These are phyloP conservation scores for Pseudopediastrum boryanum DNA, from an alignment of 139 green algal species.

Conservation along the genomic window DNA sequence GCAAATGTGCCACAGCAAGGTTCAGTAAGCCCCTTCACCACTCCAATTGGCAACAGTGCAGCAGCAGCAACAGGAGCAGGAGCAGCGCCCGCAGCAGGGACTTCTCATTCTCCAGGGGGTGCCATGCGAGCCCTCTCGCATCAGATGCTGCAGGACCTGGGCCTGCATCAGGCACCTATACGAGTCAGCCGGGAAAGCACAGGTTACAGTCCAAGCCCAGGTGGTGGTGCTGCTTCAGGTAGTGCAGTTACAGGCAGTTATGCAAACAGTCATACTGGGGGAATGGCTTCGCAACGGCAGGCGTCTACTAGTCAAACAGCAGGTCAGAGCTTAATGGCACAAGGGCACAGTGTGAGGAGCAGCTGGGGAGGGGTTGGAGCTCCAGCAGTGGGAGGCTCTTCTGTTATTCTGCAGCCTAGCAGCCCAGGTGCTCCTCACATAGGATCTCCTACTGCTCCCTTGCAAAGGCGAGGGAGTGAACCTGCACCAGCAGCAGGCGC, in stretches of 20 bases:
- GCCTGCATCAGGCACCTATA: too few species aligned
- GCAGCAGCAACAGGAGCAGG: slow-evolving; percentile 5
- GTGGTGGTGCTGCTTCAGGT: too few species aligned
- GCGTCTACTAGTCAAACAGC: too few species aligned
- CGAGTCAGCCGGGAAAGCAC: too few species aligned
- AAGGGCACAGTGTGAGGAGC: too few species aligned
- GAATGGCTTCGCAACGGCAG: too few species aligned
- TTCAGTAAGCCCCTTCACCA: too few species aligned
- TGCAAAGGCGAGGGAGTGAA: background rate
- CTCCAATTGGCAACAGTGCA: background rate
- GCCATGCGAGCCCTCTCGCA: background rate
- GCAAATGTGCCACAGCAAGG: too few species aligned
- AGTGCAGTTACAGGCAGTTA: too few species aligned
- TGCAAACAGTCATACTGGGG: too few species aligned
- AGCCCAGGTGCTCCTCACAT: background rate
- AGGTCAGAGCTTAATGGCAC: too few species aligned
- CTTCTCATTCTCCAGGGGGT: background rate
- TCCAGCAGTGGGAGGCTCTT: background rate
- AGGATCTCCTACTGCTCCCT: background rate
- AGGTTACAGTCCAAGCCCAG: too few species aligned
- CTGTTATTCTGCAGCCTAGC: background rate
- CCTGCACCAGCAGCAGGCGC: background rate
- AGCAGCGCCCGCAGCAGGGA: background rate
- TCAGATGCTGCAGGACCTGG: slow-evolving; percentile 38
- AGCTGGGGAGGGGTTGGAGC: background rate